These are phyloP conservation scores for Fusarium protoensiforme DNA, from an alignment of 2,329 filamentous ascomycete genomes.

Conservation along the genomic window DNA sequence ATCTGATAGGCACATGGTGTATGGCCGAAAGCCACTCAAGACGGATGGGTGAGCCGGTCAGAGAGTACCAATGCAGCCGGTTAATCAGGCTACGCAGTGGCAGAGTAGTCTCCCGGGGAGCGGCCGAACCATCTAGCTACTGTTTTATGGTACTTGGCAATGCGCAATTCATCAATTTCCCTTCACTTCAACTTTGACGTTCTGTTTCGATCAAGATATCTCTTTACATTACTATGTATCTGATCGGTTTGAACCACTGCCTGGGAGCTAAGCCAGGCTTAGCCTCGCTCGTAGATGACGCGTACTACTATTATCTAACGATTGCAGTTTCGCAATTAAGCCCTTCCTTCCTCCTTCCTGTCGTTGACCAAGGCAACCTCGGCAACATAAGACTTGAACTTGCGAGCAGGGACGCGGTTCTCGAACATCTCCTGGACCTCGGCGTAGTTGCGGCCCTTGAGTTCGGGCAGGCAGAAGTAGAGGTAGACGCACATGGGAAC, in stretches of 20 bases:
- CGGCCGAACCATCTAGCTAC: no score
- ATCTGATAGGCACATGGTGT: constrained; percentile 8
- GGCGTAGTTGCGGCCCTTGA: constrained; percentile 38
- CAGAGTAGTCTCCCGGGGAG: no score
- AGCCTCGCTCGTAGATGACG: background rate
- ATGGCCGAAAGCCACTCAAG: constrained; percentile 8
- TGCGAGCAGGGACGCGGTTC: constrained; percentile 19
- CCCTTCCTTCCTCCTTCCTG: background rate
- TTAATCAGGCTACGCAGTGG: no score
- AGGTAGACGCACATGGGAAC: constrained; percentile 46
- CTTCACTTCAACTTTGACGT: no score
- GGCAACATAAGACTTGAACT: constrained; percentile 28
- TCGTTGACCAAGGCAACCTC: constrained; percentile 17
- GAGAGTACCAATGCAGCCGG: no score
- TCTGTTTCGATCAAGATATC: background rate
- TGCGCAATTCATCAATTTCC: no score
- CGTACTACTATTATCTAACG: background rate
- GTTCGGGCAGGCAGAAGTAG: constrained; percentile 52
- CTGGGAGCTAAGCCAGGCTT: background rate
- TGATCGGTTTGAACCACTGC: background rate
- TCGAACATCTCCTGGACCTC: constrained; percentile 34
- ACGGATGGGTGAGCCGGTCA: background rate
- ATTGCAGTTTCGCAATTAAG: background rate
- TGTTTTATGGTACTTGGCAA: no score
- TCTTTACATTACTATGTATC: background rate